These are phyloP conservation scores for Penstemon eatonii DNA, from an alignment of 257 asterid genomes.

Conservation along the genomic window DNA sequence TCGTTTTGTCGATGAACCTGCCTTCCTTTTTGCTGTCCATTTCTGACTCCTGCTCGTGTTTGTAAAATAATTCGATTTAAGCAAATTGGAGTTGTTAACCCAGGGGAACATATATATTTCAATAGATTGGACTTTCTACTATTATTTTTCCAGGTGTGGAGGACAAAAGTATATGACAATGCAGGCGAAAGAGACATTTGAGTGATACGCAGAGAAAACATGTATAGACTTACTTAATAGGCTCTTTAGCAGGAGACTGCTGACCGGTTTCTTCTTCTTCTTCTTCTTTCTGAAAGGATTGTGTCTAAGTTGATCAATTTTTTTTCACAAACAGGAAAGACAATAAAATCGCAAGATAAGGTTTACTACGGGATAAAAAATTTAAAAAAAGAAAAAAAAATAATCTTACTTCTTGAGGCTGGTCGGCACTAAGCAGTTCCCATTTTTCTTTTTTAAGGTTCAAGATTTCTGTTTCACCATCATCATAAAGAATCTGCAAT, in stretches of 20 bases:
- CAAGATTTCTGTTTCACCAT: conserved; percentile 42
- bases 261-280: background rate
- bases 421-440: conserved; percentile 30
- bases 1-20: conserved; percentile 21
- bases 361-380: background rate
- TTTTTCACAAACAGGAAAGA: background rate
- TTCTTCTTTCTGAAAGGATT: conserved; percentile 34
- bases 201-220: background rate
- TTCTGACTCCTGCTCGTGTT: conserved; percentile 38
- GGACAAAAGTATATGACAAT: too few species aligned
- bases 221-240: conserved; percentile 46
- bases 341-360: too few species aligned
- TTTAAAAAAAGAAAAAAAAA: background rate
- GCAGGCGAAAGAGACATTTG: too few species aligned
- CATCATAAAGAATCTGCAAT: conserved; percentile 50
- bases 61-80: conserved; percentile 5
- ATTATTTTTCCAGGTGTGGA: too few species aligned
- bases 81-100: background rate
- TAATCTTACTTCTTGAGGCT: conserved; percentile 37
- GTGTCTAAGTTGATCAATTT: conserved; percentile 25
- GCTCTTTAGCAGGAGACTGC: conserved; percentile 32
- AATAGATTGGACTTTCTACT: too few species aligned
- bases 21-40: conserved; percentile 33
- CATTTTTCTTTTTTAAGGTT: conserved; percentile 49
- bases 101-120: too few species aligned